Conservation (phyloP, 306 rosid genomes). For the Quercus parvula region DNA sequence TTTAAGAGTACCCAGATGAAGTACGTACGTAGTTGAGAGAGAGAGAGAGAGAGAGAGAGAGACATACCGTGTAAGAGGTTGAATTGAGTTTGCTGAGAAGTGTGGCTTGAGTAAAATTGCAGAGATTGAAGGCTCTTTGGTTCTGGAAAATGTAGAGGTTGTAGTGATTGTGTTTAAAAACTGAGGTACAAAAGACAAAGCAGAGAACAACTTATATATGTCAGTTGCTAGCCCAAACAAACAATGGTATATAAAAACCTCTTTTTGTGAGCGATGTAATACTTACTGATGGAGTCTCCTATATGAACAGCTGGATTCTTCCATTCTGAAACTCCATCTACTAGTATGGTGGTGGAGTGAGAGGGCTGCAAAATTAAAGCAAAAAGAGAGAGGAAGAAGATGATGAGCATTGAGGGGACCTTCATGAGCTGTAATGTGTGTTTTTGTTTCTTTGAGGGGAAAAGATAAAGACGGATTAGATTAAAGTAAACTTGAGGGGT, state of each 20-base stretch:
- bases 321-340: conserved; percentile 85
- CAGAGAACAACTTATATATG: conserved; percentile 3
- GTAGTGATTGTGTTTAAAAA: conserved; percentile 75
- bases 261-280: not conserved
- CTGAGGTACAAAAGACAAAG: conserved; percentile 34
- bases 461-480: conserved; percentile 14
- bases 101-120: conserved; percentile 77
- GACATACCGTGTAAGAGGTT: conserved; percentile 56
- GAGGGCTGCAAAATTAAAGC: conserved; percentile 44
- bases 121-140: conserved; percentile 61
- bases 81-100: conserved; percentile 61
- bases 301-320: conserved; percentile 66
- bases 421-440: conserved; percentile 30
- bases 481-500: conserved; percentile 16
- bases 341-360: conserved; percentile 51
- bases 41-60: conserved; percentile 3
- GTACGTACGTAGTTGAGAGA: not conserved
- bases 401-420: conserved; percentile 37
- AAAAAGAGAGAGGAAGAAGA: conserved; percentile 39
- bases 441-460: conserved; percentile 9
- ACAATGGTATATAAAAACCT: not conserved
- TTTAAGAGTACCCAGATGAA: conserved; percentile 2
- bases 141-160: conserved; percentile 90
- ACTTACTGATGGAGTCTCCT: conserved; percentile 86
- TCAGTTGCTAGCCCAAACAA: not conserved